phyloP scores from a whole-genome alignment of 2,329 filamentous ascomycete species.

The Neofusicoccum laricinum region DNA sequence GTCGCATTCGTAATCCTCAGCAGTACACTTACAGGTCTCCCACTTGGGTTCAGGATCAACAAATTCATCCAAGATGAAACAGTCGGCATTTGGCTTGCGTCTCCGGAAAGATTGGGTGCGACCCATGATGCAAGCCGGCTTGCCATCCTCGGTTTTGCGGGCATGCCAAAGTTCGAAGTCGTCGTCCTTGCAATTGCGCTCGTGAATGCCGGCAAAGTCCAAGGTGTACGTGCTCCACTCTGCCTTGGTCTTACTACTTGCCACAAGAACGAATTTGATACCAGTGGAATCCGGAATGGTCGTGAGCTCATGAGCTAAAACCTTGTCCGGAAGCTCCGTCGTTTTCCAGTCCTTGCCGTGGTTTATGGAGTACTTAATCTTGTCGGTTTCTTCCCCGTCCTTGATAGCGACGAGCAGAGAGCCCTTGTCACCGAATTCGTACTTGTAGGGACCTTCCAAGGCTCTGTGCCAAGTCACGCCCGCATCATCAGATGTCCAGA shows the following conservation, averaged over 20 bases:
- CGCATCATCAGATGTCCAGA: slow-evolving; percentile 89
- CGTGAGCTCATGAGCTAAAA: slow-evolving; percentile 72
- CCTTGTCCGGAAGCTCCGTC: slow-evolving; percentile 65
- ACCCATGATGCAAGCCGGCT: slow-evolving; percentile 91
- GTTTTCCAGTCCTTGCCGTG: slow-evolving; percentile 82
- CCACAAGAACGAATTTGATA: slow-evolving; percentile 82
- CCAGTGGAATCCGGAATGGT: slow-evolving; percentile 92
- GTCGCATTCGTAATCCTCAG: slow-evolving; percentile 91
- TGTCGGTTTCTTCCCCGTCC: slow-evolving; percentile 61
- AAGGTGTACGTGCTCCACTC: slow-evolving; percentile 68
- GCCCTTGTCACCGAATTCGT: slow-evolving; percentile 92
- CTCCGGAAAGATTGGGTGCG: slow-evolving; percentile 85
- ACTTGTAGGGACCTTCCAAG: slow-evolving; percentile 82
- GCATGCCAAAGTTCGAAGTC: slow-evolving; percentile 91
- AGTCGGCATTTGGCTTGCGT: slow-evolving; percentile 82
- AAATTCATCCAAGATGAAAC: slow-evolving; percentile 84
- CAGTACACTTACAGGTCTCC: slow-evolving; percentile 76
- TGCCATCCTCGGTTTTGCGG: slow-evolving; percentile 72
- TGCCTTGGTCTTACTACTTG: slow-evolving; percentile 48
- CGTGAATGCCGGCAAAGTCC: slow-evolving; percentile 79
- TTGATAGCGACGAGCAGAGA: slow-evolving; percentile 80
- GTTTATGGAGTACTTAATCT: slow-evolving; percentile 77
- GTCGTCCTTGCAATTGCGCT: slow-evolving; percentile 69
- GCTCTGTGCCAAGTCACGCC: slow-evolving; percentile 78
- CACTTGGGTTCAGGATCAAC: slow-evolving; percentile 69